Evolutionary conservation across 371 early-diverging fungal genomes (phyloP).

Genomic region (Apophysomyces ossiformis): DNA sequence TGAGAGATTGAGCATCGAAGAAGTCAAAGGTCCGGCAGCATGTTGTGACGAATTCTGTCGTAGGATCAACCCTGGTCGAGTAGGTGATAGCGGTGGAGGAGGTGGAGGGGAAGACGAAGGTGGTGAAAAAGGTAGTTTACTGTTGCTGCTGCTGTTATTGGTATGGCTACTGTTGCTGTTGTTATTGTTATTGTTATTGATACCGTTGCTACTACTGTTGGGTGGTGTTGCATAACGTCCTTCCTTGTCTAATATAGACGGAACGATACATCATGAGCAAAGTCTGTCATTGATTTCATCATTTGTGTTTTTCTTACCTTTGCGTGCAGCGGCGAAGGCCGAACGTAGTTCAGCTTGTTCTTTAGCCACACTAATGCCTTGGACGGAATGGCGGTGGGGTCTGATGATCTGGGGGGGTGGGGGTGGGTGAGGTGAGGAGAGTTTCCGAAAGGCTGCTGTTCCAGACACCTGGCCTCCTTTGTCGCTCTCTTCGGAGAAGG

Average conservation of each 20-base stretch:
- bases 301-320: conserved; percentile 7
- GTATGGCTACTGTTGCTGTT: conserved; percentile 17
- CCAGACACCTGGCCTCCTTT: conserved; percentile 20
- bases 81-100: conserved; percentile 21
- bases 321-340: conserved; percentile 20
- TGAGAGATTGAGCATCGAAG: conserved; percentile 49
- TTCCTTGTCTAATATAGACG: conserved; percentile 1
- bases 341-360: conserved; percentile 44
- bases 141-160: conserved; percentile 23
- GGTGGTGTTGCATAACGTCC: conserved; percentile 20
- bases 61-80: conserved; percentile 20
- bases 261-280: background rate
- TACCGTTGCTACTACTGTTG: conserved; percentile 14
- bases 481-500: conserved; percentile 14
- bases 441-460: conserved; percentile 23
- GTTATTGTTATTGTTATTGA: background rate
- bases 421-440: conserved; percentile 32
- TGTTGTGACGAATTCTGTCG: conserved; percentile 22
- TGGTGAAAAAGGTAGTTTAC: conserved; percentile 28
- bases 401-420: conserved; percentile 27
- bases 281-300: too few relatives aligned
- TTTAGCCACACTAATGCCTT: conserved; percentile 49
- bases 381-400: conserved; percentile 52
- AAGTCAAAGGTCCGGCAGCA: conserved; percentile 22
- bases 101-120: conserved; percentile 25